phyloP scores from a whole-genome alignment of 2,329 filamentous ascomycete genomes.

The Aaosphaeria arxii region DNA sequence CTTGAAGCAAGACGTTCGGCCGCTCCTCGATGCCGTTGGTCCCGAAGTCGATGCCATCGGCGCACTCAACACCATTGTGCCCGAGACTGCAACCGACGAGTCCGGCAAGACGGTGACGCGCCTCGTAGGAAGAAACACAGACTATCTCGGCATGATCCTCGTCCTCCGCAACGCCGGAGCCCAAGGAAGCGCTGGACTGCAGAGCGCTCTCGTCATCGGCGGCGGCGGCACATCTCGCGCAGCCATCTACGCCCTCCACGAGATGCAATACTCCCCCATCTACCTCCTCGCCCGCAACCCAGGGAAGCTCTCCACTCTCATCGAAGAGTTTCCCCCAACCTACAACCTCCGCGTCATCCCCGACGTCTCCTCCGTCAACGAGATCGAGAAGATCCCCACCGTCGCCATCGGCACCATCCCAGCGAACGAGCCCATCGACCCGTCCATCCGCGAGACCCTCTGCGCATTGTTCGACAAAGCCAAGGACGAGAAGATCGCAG shows the following conservation, averaged over 20 bases:
- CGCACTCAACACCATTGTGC: slow-evolving; percentile 90
- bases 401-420: slow-evolving; percentile 91
- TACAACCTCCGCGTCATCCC: slow-evolving; percentile 63
- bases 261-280: slow-evolving; percentile 79
- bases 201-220: slow-evolving; percentile 77
- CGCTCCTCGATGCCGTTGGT: slow-evolving; percentile 74
- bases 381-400: slow-evolving; percentile 50
- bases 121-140: slow-evolving; percentile 87
- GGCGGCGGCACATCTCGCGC: slow-evolving; percentile 90
- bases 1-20: slow-evolving; percentile 84
- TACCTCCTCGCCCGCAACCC: slow-evolving; percentile 80
- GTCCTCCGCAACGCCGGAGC: slow-evolving; percentile 67
- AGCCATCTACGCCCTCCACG: slow-evolving; percentile 82
- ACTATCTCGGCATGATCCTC: slow-evolving; percentile 89
- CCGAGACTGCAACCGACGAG: slow-evolving; percentile 41
- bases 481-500: slow-evolving; percentile 14
- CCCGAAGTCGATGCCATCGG: slow-evolving; percentile 79
- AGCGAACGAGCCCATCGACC: slow-evolving; percentile 79
- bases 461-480: slow-evolving; percentile 48
- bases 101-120: slow-evolving; percentile 44
- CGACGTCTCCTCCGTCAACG: slow-evolving; percentile 49
- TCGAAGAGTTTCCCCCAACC: slow-evolving; percentile 66
- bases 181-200: slow-evolving; percentile 30
- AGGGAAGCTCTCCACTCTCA: slow-evolving; percentile 65
- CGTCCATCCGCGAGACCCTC: slow-evolving; percentile 64